phyloP scores from a whole-genome alignment of 169 alveolate species.

The Haemoproteus tartakovskyi region DNA sequence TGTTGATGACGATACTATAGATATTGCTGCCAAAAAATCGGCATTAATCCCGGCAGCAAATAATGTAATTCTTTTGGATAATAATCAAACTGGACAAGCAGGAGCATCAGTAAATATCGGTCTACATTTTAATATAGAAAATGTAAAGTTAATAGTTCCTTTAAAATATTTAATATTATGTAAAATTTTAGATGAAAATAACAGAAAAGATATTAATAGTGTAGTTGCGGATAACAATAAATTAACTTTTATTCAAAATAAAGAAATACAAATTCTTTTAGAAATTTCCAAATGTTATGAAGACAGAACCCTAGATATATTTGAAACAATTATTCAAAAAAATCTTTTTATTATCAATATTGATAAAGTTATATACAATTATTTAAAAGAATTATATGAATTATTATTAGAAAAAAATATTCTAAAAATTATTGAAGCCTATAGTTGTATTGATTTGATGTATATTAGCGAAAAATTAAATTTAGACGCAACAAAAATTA shows the following conservation, averaged over 20 bases:
- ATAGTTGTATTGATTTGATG: conserved; percentile 87
- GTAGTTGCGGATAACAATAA: conserved; percentile 81
- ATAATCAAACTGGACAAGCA: no score
- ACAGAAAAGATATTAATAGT: conserved; percentile 76
- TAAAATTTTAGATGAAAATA: conserved; percentile 87
- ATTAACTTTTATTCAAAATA: conserved; percentile 80
- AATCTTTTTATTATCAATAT: conserved; percentile 78
- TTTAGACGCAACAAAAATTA: conserved; percentile 81
- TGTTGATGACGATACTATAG: no score
- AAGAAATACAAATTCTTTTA: conserved; percentile 86
- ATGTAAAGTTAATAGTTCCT: conserved; percentile 82
- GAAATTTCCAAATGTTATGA: conserved; percentile 86
- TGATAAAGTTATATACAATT: conserved; percentile 85
- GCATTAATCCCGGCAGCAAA: conserved; percentile 50
- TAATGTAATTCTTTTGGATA: no score
- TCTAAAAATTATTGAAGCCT: conserved; percentile 87
- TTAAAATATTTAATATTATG: conserved; percentile 89
- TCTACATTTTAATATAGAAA: conserved; percentile 73
- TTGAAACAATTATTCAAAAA: conserved; percentile 84
- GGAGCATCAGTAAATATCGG: conserved; percentile 64
- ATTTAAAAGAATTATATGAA: conserved; percentile 84
- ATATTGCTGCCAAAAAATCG: no score
- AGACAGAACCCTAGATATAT: conserved; percentile 84
- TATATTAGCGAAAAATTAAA: conserved; percentile 84
- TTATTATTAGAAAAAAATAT: conserved; percentile 87